Conservation (phyloP, 2,329 filamentous ascomycete species). For the Dothistroma pini region DNA sequence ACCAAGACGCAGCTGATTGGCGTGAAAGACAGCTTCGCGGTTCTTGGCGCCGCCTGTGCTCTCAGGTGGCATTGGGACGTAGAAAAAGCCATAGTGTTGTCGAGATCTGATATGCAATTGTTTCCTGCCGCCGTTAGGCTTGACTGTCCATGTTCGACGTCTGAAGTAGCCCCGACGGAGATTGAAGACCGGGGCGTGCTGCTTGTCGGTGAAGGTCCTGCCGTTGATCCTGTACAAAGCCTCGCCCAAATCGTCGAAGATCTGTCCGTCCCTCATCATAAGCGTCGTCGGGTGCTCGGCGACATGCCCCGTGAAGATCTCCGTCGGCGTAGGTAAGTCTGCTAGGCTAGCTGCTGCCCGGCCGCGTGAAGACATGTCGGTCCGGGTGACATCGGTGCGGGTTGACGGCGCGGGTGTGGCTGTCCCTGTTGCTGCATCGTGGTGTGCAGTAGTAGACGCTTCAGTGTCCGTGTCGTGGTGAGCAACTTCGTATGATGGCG, state of each 20-base stretch:
- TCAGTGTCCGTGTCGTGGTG: not conserved
- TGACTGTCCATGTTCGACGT: not conserved
- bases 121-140: not conserved
- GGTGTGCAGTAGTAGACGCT: not conserved
- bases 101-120: not conserved
- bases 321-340: not conserved
- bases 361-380: too few relatives aligned
- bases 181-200: not conserved
- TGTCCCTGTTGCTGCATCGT: not conserved
- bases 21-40: not conserved
- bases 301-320: not conserved
- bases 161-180: not conserved
- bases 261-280: not conserved
- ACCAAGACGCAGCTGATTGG: not conserved
- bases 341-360: not conserved
- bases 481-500: not conserved
- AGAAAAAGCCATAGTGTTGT: not conserved
- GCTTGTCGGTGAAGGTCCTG: not conserved
- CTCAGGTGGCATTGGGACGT: not conserved
- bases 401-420: not conserved
- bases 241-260: not conserved
- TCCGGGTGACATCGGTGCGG: not conserved
- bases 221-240: not conserved
- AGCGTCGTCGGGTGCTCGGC: not conserved
- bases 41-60: not conserved